These are phyloP conservation scores for Dactylonectria macrodidyma DNA, from an alignment of 2,329 filamentous ascomycete genomes.

Conservation along the genomic window DNA sequence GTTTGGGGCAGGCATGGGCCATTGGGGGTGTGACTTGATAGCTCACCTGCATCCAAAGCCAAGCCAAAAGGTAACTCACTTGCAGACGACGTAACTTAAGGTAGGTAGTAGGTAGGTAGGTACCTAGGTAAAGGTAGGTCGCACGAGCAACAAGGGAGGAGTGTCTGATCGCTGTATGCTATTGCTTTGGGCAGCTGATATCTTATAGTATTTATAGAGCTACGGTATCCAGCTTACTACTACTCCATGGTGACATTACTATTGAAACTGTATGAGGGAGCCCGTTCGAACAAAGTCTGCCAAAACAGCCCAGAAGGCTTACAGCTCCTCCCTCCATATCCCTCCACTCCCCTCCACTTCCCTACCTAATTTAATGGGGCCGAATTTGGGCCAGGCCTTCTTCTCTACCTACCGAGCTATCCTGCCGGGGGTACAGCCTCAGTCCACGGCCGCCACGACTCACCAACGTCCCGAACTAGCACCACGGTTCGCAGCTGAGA, in stretches of 20 bases:
- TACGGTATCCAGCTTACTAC: not conserved
- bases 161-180: too few relatives aligned
- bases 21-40: constrained; percentile 23
- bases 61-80: too few relatives aligned
- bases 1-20: constrained; percentile 4
- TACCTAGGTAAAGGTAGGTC: too few relatives aligned
- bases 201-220: not conserved
- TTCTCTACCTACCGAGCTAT: not conserved
- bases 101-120: too few relatives aligned
- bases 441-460: constrained; percentile 15
- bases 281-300: not conserved
- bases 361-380: not conserved
- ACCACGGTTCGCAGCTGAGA: constrained; percentile 11
- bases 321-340: not conserved
- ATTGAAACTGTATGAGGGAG: not conserved
- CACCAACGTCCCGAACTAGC: constrained; percentile 3
- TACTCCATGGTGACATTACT: not conserved
- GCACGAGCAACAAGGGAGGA: too few relatives aligned
- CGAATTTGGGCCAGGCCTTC: not conserved
- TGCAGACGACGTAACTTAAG: too few relatives aligned
- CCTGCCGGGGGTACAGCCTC: constrained; percentile 19
- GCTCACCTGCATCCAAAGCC: constrained; percentile 28
- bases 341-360: not conserved
- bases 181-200: not conserved
- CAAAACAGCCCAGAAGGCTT: not conserved